A percentile compares a stretch with the other conserved stretches of the same genome.
Conservation (phyloP, 768 basidiomycete species). For the Mycena filopes region DNA sequence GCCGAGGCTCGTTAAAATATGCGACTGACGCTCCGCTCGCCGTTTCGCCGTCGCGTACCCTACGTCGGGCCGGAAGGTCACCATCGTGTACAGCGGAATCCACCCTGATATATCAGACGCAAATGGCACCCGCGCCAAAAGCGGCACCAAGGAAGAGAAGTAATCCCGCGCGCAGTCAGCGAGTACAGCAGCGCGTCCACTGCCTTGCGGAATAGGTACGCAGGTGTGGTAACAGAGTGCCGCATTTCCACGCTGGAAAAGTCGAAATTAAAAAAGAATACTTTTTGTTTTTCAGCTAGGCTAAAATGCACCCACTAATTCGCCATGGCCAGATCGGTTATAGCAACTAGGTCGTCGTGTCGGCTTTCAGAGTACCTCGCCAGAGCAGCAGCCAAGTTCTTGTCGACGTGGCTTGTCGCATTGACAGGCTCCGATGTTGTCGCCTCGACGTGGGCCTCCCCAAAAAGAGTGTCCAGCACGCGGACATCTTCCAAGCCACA, state of each 20-base stretch:
- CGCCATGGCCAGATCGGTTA: slow-evolving; percentile 91
- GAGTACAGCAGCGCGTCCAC: slow-evolving; percentile 81
- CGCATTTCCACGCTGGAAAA: slow-evolving; percentile 88
- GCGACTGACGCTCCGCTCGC: slow-evolving; percentile 77
- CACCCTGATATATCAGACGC: slow-evolving; percentile 75
- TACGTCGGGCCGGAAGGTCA: slow-evolving; percentile 96
- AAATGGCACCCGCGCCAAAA: slow-evolving; percentile 65
- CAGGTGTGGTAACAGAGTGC: slow-evolving; percentile 85
- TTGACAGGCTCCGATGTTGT: slow-evolving; percentile 44
- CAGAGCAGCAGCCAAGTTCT: slow-evolving; percentile 72
- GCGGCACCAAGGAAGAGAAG: slow-evolving; percentile 58
- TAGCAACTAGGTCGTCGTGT: slow-evolving; percentile 90
- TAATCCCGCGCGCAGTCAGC: slow-evolving; percentile 61
- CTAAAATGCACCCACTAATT: slow-evolving; percentile 85
- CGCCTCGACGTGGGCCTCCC: slow-evolving; percentile 73
- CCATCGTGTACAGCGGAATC: slow-evolving; percentile 97
- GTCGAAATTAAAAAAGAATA: slow-evolving; percentile 37
- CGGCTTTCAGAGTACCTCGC: slow-evolving; percentile 82
- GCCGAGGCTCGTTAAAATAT: slow-evolving; percentile 62
- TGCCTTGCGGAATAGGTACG: slow-evolving; percentile 82
- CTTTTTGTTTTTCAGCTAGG: slow-evolving; percentile 27
- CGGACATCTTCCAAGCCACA: slow-evolving; percentile 98
- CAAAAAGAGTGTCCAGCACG: slow-evolving; percentile 81
- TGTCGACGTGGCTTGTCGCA: slow-evolving; percentile 56
- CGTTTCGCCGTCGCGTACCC: slow-evolving; percentile 85